Evolutionary conservation across 768 basidiomycete genomes (phyloP).

Genomic region (Leccinum imitatum): DNA sequence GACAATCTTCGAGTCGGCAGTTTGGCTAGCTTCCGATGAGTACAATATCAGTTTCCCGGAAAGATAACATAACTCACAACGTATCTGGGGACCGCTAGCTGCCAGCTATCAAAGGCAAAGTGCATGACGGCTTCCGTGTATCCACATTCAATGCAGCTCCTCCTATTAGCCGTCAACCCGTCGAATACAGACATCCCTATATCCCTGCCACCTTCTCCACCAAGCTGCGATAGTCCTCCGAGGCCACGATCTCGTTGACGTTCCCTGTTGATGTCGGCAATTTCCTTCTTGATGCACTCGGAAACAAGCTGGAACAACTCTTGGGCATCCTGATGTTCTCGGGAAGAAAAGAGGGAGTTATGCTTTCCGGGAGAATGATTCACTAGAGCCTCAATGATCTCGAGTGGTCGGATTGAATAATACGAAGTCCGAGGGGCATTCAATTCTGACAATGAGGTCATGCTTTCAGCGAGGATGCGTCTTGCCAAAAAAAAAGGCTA

Average conservation of each 20-base stretch:
- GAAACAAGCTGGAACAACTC: conserved; percentile 95
- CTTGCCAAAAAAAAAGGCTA: not conserved
- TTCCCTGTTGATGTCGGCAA: conserved; percentile 70
- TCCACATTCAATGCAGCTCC: conserved; percentile 86
- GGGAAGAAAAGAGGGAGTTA: conserved; percentile 74
- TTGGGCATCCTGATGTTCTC: conserved; percentile 97
- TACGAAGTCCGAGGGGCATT: conserved; percentile 61
- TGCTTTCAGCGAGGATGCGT: conserved; percentile 4
- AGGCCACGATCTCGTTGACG: conserved; percentile 69
- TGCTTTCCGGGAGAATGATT: conserved; percentile 50
- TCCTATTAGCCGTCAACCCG: conserved; percentile 84
- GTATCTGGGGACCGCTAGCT: conserved; percentile 68
- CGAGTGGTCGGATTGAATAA: conserved; percentile 65
- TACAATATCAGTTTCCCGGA: not conserved
- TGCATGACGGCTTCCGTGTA: conserved; percentile 95
- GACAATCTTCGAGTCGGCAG: conserved; percentile 77
- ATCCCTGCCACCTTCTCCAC: conserved; percentile 31
- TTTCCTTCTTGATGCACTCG: conserved; percentile 86
- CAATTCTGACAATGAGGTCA: conserved; percentile 43
- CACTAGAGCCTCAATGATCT: conserved; percentile 70
- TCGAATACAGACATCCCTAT: conserved; percentile 78
- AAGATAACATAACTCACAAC: conserved; percentile 48
- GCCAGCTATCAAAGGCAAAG: conserved; percentile 84
- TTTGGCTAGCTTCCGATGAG: conserved; percentile 42
- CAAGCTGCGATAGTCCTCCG: conserved; percentile 46